These are phyloP conservation scores for Globisporangium apiculatum DNA, from an alignment of 352 stramenopile species.

Conservation along the genomic window DNA sequence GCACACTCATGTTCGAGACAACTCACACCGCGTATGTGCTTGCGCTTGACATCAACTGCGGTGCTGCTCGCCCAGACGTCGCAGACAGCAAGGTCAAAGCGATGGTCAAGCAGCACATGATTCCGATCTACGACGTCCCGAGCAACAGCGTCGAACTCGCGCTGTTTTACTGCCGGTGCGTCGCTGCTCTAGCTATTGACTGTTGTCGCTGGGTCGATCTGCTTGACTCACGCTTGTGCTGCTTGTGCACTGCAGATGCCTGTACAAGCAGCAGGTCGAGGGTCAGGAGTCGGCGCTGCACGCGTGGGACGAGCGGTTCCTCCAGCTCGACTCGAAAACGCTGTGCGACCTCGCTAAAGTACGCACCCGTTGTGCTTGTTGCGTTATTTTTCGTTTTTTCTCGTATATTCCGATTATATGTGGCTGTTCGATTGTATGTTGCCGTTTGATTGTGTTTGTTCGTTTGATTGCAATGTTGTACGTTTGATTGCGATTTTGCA, in stretches of 20 bases:
- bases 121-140: constrained; percentile 70
- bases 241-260: constrained; percentile 27
- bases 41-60: too few species aligned
- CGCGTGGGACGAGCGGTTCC: constrained; percentile 64
- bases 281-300: constrained; percentile 41
- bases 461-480: not conserved
- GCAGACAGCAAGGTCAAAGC: constrained; percentile 42
- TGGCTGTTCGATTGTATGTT: too few species aligned
- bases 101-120: constrained; percentile 53
- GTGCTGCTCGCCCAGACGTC: constrained; percentile 25
- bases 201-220: not conserved
- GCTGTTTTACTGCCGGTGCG: constrained; percentile 65
- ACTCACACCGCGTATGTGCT: too few species aligned
- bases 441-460: too few species aligned
- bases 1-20: not conserved
- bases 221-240: not conserved
- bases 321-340: constrained; percentile 69
- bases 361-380: too few species aligned
- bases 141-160: constrained; percentile 64
- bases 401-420: too few species aligned
- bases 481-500: not conserved
- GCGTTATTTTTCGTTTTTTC: not conserved
- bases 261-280: constrained; percentile 77
- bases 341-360: constrained; percentile 74
- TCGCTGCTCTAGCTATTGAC: not conserved